A percentile compares a stretch with the other conserved stretches of the same genome.
Conservation (phyloP, 2,329 filamentous ascomycete species). For the Dactylonectria estremocensis region DNA sequence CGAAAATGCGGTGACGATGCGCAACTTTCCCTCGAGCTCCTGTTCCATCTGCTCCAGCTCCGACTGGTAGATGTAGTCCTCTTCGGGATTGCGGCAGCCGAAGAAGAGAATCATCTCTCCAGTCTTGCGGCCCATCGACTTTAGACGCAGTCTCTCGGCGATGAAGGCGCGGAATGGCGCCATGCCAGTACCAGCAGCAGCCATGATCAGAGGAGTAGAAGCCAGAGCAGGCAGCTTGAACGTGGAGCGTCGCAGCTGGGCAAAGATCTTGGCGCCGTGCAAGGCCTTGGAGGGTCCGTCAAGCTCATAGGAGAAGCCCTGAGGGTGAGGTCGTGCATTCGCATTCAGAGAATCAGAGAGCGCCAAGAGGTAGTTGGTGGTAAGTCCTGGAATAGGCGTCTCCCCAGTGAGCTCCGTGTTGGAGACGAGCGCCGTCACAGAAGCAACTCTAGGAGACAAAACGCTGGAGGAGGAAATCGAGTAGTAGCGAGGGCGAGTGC, state of each 20-base stretch:
- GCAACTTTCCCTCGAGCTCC: slow-evolving; percentile 28
- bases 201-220: slow-evolving; percentile 64
- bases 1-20: slow-evolving; percentile 27
- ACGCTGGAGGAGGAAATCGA: slow-evolving; percentile 70
- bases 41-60: slow-evolving; percentile 27
- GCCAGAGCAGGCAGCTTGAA: slow-evolving; percentile 60
- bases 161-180: slow-evolving; percentile 53
- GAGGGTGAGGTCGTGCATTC: slow-evolving; percentile 16
- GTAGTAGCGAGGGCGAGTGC: slow-evolving; percentile 68
- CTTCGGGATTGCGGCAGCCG: slow-evolving; percentile 23
- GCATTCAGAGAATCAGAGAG: slow-evolving; percentile 22
- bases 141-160: slow-evolving; percentile 22
- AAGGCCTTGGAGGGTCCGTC: slow-evolving; percentile 15
- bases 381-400: slow-evolving; percentile 30
- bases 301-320: slow-evolving; percentile 17
- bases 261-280: slow-evolving; percentile 23
- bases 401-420: slow-evolving; percentile 16
- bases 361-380: slow-evolving; percentile 40
- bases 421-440: slow-evolving; percentile 24
- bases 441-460: slow-evolving; percentile 16
- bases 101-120: slow-evolving; percentile 33
- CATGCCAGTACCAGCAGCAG: slow-evolving; percentile 63
- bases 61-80: slow-evolving; percentile 28
- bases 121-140: slow-evolving; percentile 28
- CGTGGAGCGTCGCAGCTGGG: slow-evolving; percentile 46